phyloP scores from a whole-genome alignment of 2,329 filamentous ascomycete species.

The Pyrenochaeta sp. region DNA sequence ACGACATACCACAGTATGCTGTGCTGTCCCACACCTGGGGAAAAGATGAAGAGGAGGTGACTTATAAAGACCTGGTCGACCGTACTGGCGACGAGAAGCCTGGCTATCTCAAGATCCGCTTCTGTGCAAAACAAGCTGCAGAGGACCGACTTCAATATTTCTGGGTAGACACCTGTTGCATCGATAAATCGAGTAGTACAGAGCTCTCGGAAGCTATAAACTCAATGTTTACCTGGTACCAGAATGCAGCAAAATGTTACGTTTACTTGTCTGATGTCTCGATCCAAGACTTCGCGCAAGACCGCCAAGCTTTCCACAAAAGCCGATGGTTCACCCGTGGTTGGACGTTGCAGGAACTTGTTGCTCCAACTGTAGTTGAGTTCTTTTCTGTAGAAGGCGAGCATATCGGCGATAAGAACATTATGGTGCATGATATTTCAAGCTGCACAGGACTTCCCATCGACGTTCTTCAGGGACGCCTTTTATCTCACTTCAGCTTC shows the following conservation, averaged over 20 bases:
- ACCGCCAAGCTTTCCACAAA: background rate
- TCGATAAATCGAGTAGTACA: conserved; percentile 18
- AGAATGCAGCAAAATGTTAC: conserved; percentile 20
- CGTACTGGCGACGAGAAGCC: conserved; percentile 4
- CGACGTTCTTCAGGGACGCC: background rate
- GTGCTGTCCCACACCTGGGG: conserved; percentile 29
- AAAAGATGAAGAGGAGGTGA: conserved; percentile 14
- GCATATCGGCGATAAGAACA: background rate
- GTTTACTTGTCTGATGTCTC: conserved; percentile 15
- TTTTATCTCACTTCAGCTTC: background rate
- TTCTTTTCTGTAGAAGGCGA: background rate
- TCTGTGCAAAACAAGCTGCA: conserved; percentile 19
- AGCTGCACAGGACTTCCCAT: background rate
- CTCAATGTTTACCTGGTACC: conserved; percentile 27
- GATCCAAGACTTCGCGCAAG: no score
- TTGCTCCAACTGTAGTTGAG: background rate
- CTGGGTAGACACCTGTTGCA: conserved; percentile 29
- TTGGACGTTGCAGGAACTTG: background rate
- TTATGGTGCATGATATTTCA: no score
- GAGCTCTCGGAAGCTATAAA: conserved; percentile 24
- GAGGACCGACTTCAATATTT: conserved; percentile 15
- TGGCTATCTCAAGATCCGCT: conserved; percentile 15
- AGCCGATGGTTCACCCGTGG: background rate
- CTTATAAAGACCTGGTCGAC: conserved; percentile 7
- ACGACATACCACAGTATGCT: conserved; percentile 13